phyloP scores from a whole-genome alignment of 139 green algal genomes.

The Tetradesmus obliquus region DNA sequence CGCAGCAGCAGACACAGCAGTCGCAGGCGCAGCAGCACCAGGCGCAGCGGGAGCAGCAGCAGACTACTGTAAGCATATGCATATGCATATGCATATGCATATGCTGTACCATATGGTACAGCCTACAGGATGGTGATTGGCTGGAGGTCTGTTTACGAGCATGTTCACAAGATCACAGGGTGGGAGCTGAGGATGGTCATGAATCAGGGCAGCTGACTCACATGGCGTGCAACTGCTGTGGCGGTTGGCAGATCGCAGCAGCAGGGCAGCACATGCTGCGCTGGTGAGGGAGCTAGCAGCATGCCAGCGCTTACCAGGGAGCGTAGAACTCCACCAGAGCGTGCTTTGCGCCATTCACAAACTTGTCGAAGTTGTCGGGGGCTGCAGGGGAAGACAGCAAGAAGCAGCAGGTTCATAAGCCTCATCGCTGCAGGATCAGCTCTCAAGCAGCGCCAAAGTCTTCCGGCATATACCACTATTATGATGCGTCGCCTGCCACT shows the following conservation, averaged over 20 bases:
- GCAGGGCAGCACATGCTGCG: neutral
- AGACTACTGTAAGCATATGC: too few relatives aligned
- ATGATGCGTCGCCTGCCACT: neutral
- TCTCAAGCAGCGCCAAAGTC: neutral
- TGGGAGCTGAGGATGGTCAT: too few relatives aligned
- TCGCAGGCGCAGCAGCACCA: neutral
- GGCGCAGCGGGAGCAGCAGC: too few relatives aligned
- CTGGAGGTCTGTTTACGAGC: too few relatives aligned
- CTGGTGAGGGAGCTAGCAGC: neutral
- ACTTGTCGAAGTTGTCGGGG: constrained; percentile 72
- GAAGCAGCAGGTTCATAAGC: neutral
- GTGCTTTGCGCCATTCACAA: constrained; percentile 74
- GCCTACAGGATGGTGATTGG: too few relatives aligned
- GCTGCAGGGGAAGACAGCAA: constrained; percentile 54
- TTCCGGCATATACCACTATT: neutral
- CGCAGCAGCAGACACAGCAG: neutral
- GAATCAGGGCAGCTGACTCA: neutral
- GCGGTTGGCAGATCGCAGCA: neutral
- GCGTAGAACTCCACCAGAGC: constrained; percentile 87
- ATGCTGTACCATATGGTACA: too few relatives aligned
- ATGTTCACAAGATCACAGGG: too few relatives aligned
- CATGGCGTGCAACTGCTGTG: neutral
- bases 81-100: too few relatives aligned
- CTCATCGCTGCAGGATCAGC: neutral
- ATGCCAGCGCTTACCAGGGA: constrained; percentile 57